A percentile compares a stretch with the other conserved stretches of the same genome.
These are phyloP conservation scores for Abortiporus biennis DNA, from an alignment of 1,284 basidiomycete species.

Conservation along the genomic window DNA sequence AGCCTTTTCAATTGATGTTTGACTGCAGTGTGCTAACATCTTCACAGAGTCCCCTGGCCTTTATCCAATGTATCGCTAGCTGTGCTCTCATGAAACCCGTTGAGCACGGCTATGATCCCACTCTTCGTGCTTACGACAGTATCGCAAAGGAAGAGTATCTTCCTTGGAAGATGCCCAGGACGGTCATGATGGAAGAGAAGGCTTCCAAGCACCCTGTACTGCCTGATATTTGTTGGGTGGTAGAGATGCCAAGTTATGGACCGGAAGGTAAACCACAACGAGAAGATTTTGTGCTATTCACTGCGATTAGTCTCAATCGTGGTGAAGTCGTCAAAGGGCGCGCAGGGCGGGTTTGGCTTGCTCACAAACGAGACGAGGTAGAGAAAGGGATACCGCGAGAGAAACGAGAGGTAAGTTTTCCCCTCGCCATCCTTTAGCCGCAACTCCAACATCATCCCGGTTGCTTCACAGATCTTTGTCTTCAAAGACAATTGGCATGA, in stretches of 20 bases:
- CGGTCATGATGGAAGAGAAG: no score
- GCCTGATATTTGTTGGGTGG: not conserved
- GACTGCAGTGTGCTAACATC: not conserved
- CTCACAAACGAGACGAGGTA: no score
- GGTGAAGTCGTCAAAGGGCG: not conserved
- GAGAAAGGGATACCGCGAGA: no score
- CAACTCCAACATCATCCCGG: no score
- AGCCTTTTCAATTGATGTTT: no score
- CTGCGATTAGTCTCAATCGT: not conserved
- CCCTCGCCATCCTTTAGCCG: no score
- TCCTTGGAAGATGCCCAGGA: not conserved
- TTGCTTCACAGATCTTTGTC: no score
- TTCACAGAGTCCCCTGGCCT: not conserved
- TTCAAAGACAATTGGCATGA: not conserved
- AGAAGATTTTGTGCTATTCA: not conserved
- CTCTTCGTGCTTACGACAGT: not conserved
- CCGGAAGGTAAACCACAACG: not conserved
- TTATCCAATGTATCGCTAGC: not conserved
- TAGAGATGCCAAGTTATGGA: not conserved
- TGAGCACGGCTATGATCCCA: not conserved
- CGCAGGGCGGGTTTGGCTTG: not conserved
- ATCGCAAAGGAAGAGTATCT: not conserved
- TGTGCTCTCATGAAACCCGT: not conserved
- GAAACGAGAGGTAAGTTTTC: no score
- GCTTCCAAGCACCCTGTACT: not conserved